These are phyloP conservation scores for Vitis vinifera DNA, from an alignment of 164 flowering plant genomes.

Conservation along the genomic window ASM3070453v1 NC_081807.1:635501-636000, in stretches of 20 bases:
- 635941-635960: no score
- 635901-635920: no score
- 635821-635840: not conserved
- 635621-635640: not conserved
- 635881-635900: no score
- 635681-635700: not conserved
- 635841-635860: not conserved
- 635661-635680: not conserved
- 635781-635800: not conserved
- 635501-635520: slow-evolving; percentile 52
- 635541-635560: slow-evolving; percentile 96
- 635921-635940: no score
- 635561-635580: slow-evolving; percentile 13
- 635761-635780: not conserved
- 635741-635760: not conserved
- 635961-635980: no score
- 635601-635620: not conserved
- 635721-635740: no score
- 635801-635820: not conserved
- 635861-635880: no score
- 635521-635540: slow-evolving; percentile 87
- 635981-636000: no score
- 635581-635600: not conserved
- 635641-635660: not conserved
- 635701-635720: no score